phyloP scores from a whole-genome alignment of 805 yeast species.

The Lipomyces chichibuensis region DNA sequence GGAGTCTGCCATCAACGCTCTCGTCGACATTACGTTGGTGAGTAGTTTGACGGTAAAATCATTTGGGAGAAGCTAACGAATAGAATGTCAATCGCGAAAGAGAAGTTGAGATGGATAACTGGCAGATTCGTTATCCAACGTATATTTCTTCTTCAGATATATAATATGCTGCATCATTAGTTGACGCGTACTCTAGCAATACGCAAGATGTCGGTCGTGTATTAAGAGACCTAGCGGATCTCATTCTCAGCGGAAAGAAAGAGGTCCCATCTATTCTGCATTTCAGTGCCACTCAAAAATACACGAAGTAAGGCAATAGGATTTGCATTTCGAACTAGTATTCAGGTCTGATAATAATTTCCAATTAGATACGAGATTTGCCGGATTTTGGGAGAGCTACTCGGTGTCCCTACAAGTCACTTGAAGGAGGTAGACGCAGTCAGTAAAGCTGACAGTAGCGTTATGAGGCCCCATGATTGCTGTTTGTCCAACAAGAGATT shows the following conservation, averaged over 20 bases:
- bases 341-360: neutral
- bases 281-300: conserved; percentile 25
- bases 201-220: conserved; percentile 19
- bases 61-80: neutral
- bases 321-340: neutral
- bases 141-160: conserved; percentile 3
- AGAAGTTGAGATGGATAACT: conserved; percentile 26
- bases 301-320: conserved; percentile 27
- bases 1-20: conserved; percentile 28
- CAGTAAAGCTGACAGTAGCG: neutral
- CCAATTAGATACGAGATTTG: conserved; percentile 28
- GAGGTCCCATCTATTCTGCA: conserved; percentile 24
- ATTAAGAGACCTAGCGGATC: conserved; percentile 16
- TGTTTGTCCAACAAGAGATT: conserved; percentile 22
- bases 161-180: neutral
- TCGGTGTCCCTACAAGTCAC: conserved; percentile 27
- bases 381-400: conserved; percentile 27
- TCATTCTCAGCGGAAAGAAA: neutral
- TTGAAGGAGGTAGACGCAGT: conserved; percentile 13
- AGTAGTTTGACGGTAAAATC: neutral
- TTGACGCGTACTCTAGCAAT: conserved; percentile 8
- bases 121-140: conserved; percentile 34
- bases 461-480: conserved; percentile 27
- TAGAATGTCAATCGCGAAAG: conserved; percentile 18
- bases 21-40: conserved; percentile 27